Evolutionary conservation across 2,329 filamentous ascomycete species (phyloP), one percentile per base, ranked within the genome.

Genomic region (Fusarium heterosporum): DNA sequence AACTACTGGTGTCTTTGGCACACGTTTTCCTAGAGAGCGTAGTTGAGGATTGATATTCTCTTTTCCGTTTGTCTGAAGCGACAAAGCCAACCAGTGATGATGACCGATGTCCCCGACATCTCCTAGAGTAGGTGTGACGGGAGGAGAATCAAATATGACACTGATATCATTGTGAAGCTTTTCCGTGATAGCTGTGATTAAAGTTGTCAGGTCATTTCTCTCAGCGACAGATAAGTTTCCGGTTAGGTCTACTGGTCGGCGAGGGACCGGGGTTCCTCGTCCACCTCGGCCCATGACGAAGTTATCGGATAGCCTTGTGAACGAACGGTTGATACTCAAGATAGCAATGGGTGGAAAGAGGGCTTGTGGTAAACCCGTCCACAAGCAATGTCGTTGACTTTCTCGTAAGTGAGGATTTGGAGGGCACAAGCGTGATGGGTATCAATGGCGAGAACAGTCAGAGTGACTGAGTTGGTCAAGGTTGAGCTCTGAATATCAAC

Each of bases 111-210:
- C 74, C 64, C 68, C 6, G 75, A 63, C 34, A 16, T 76, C 74
- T 17, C 62, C 71, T 6, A 72, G 55, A 36, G 76, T 67, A 19
- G 78, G 75, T 9, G 76, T 73, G 32, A 74, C 72, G 16, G 77
- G 76, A 22, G 82, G 78, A 8, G 78, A 80, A 66, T 87, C 84
- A 65, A 89, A 89, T 58, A 81, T 80, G 50, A 81, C 79, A 63
- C 74, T 78, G 58, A 89, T 79, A 39, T 86, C 81, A 50, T 80
- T 81, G 55, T 84, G 80, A 79, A 89, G 86, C 36, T 79, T 79
- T 47, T 88, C 86, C 34, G 83, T 84, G 63, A 88, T 84, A 43
- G 81, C 80, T 26, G 74, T 79, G 57, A 87, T 75, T 13, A 90
- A 79, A 5, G 79, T 77, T n/a, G 79, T 76, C 39, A 90, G 75